Evolutionary conservation across 805 yeast species (phyloP).

Genomic region (Novakomyces olei): DNA sequence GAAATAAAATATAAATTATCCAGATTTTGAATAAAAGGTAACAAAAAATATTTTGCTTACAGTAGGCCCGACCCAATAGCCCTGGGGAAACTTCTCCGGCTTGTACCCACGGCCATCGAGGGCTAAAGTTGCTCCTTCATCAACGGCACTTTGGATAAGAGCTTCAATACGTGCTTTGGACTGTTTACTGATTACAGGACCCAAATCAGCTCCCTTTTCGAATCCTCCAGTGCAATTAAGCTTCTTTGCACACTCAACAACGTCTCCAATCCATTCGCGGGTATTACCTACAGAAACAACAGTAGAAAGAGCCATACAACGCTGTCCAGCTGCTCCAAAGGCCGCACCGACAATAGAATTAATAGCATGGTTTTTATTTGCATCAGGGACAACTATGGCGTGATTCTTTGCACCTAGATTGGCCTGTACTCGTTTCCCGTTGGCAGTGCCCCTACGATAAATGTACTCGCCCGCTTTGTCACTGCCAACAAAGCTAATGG

Average conservation of each 20-base stretch:
- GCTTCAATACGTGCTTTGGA: constrained; percentile 32
- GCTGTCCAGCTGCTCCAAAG: constrained; percentile 69
- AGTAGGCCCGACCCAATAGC: constrained; percentile 57
- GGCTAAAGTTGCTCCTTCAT: constrained; percentile 37
- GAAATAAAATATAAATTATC: no score
- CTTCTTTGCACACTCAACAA: constrained; percentile 32
- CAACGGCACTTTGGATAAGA: constrained; percentile 34
- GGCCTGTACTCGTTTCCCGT: constrained; percentile 58
- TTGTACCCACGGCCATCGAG: constrained; percentile 40
- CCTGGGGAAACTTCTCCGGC: constrained; percentile 30
- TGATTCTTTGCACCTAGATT: constrained; percentile 66
- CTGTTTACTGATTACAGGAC: constrained; percentile 48
- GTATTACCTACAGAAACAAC: constrained; percentile 48
- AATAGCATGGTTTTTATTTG: constrained; percentile 38
- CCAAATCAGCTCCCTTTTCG: constrained; percentile 37
- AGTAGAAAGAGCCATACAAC: constrained; percentile 61
- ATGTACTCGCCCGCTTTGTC: constrained; percentile 60
- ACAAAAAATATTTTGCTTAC: no score
- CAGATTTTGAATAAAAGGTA: no score
- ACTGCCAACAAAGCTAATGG: constrained; percentile 60
- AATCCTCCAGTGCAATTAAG: constrained; percentile 48
- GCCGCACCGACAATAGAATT: constrained; percentile 54
- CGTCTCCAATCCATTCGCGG: constrained; percentile 38
- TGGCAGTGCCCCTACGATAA: constrained; percentile 37
- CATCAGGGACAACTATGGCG: constrained; percentile 50